These are phyloP conservation scores for Leptographium galeiforme DNA, from an alignment of 2,329 filamentous ascomycete genomes.

Conservation along the genomic window DNA sequence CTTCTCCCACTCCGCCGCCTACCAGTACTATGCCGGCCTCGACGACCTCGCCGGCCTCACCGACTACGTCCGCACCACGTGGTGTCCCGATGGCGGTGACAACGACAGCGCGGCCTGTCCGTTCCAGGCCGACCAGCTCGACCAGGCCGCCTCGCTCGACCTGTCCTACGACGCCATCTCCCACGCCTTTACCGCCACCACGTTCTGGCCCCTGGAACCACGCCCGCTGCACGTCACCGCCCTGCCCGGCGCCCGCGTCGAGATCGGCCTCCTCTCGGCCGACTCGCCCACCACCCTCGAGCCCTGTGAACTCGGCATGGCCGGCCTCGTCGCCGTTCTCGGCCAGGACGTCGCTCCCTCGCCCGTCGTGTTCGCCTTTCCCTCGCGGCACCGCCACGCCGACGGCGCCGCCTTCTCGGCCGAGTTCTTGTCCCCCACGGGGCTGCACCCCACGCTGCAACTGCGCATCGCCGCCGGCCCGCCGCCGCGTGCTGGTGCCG, in stretches of 20 bases:
- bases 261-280: constrained; percentile 65
- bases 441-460: constrained; percentile 71
- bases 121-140: constrained; percentile 27
- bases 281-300: constrained; percentile 47
- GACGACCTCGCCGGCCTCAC: constrained; percentile 42
- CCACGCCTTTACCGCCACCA: constrained; percentile 50
- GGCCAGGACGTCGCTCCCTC: constrained; percentile 61
- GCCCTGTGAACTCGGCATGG: constrained; percentile 61
- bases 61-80: constrained; percentile 33
- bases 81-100: constrained; percentile 28
- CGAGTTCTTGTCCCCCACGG: constrained; percentile 55
- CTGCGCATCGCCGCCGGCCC: constrained; percentile 45
- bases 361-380: constrained; percentile 70
- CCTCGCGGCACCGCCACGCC: constrained; percentile 58
- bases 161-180: constrained; percentile 62
- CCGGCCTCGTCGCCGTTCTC: constrained; percentile 65
- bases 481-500: constrained; percentile 25
- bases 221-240: constrained; percentile 27
- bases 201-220: constrained; percentile 42
- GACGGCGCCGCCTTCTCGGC: constrained; percentile 41
- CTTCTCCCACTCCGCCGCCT: constrained; percentile 47
- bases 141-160: constrained; percentile 53
- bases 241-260: constrained; percentile 43
- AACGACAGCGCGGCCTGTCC: constrained; percentile 33
- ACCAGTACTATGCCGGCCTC: constrained; percentile 59